Evolutionary conservation across 1,284 basidiomycete species (phyloP), one percentile per base, ranked within the genome.

Genomic region (Rhodotorula sp.): DNA sequence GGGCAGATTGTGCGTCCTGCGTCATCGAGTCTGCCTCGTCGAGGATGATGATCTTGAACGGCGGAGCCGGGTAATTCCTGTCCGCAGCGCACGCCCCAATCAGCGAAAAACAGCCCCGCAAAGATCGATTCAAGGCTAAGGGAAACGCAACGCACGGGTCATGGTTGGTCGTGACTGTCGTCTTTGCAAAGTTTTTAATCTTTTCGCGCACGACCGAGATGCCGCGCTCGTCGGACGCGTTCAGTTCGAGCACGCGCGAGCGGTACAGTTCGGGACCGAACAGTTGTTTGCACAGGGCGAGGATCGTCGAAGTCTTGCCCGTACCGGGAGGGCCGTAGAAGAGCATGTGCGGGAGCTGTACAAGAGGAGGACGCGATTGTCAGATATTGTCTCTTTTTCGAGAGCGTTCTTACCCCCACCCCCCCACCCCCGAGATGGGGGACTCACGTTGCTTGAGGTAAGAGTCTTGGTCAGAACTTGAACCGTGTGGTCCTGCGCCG

Each of bases 21-120:
- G 95, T 99, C 95, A 99, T 99, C 20, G 93, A 95, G 80, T 99
- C 96, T 51, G 96, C 96, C 83, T 99, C 96, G 79, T 99, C 96
- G 26, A 99, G 86, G 73, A 99, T 98, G 80, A 99, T 91, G 77
- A 99, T 96, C 82, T 99, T 99, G 84, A 93, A 99, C 0, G 96
- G 95, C 45, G 96, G 96, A 79, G 92, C 97, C 37, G 95, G 95
- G 79, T 96, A 98, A 64, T 69, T 74, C n/a, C 76, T 76, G 65
- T 6, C 49, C 20, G 56, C n/a, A n/a, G n/a, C n/a, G n/a, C n/a
- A n/a, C n/a, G n/a, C n/a, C n/a, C n/a, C n/a, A n/a, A n/a, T n/a
- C n/a, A n/a, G n/a, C n/a, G n/a, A n/a, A n/a, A n/a, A n/a, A n/a
- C 18, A 18, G n/a, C 12, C 17, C 15, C n/a, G 7, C 18, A 22